These are phyloP conservation scores for Penicillium atrosanguineum DNA, from an alignment of 495 filamentous ascomycete genomes.

Conservation along the genomic window DNA sequence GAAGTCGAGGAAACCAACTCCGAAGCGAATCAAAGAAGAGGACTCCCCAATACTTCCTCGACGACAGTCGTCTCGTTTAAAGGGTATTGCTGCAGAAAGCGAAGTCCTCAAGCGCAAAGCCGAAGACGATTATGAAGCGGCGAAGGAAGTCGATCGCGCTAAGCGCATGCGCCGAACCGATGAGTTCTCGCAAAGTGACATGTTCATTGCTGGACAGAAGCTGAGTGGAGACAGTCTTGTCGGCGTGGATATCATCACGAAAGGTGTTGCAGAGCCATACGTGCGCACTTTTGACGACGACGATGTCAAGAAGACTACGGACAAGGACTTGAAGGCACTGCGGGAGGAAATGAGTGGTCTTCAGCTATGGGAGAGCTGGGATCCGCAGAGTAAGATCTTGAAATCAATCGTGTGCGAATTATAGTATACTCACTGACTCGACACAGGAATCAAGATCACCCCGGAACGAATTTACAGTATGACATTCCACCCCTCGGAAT, in stretches of 20 bases:
- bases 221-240: constrained; percentile 43
- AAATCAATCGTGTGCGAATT: background rate
- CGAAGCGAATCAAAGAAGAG: constrained; percentile 49
- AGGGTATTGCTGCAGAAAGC: constrained; percentile 66
- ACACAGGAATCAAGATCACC: constrained; percentile 82
- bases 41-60: constrained; percentile 48
- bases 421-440: background rate
- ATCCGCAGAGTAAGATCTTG: constrained; percentile 63
- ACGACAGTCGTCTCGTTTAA: constrained; percentile 64
- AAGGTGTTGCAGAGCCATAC: constrained; percentile 71
- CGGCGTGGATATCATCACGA: constrained; percentile 56
- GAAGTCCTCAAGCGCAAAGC: constrained; percentile 76
- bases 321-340: constrained; percentile 71
- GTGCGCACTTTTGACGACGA: constrained; percentile 77
- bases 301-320: constrained; percentile 76
- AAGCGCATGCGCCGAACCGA: constrained; percentile 73
- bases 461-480: constrained; percentile 87
- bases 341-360: constrained; percentile 79
- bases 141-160: constrained; percentile 58
- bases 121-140: constrained; percentile 65
- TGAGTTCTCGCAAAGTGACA: constrained; percentile 70
- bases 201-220: constrained; percentile 74
- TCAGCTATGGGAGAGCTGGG: constrained; percentile 76
- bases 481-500: constrained; percentile 80
- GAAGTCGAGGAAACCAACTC: constrained; percentile 45